phyloP scores from a whole-genome alignment of 75 land plant genomes.

The Sequoiadendron giganteum region DNA sequence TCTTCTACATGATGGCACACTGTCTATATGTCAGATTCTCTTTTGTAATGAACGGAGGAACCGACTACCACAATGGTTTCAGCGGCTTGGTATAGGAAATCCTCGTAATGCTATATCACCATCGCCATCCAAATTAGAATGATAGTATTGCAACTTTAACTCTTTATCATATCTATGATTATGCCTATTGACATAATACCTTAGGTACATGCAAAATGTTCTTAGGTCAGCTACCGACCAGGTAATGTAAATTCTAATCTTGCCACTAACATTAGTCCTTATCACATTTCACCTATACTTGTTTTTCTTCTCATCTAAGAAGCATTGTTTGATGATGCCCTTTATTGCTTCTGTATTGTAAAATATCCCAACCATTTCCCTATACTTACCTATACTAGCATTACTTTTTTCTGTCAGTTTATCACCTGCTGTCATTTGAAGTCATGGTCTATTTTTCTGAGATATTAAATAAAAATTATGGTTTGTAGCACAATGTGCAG shows the following conservation, averaged over 20 bases:
- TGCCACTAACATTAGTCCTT: neutral
- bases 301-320: conserved; percentile 5
- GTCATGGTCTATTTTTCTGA: neutral
- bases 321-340: neutral
- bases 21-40: conserved; percentile 24
- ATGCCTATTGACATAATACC: neutral
- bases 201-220: neutral
- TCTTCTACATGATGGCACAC: conserved; percentile 43
- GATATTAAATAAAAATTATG: neutral
- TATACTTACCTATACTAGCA: neutral
- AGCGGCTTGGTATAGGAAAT: conserved; percentile 32
- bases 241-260: neutral
- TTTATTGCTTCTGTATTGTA: neutral
- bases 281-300: neutral
- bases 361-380: neutral
- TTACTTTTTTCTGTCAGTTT: neutral
- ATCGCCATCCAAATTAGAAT: conserved; percentile 8
- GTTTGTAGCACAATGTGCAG: neutral
- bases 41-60: conserved; percentile 47
- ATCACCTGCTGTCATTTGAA: neutral
- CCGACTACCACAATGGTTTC: conserved; percentile 49
- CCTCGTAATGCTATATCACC: conserved; percentile 12
- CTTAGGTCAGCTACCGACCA: neutral
- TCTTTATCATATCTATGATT: neutral
- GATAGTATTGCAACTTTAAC: neutral